Evolutionary conservation across 805 yeast genomes (phyloP).

Genomic region (Candida alai): DNA sequence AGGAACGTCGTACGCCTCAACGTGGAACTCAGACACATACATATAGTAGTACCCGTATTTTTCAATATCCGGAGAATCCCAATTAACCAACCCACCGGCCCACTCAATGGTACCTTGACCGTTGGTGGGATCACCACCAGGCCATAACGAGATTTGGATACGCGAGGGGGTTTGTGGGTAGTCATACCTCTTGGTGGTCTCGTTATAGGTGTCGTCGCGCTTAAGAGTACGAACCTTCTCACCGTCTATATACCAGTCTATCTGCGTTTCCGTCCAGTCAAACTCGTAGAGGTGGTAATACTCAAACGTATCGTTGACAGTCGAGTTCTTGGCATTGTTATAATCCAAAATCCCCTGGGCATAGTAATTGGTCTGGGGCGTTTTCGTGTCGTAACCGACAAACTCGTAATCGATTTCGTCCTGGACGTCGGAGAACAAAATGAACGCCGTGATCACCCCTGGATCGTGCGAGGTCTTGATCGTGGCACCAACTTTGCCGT

Average conservation of each 20-base stretch:
- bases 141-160: constrained; percentile 74
- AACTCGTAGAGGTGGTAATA: constrained; percentile 72
- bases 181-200: constrained; percentile 51
- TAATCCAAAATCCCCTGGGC: constrained; percentile 70
- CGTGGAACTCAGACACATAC: constrained; percentile 52
- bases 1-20: constrained; percentile 76
- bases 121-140: constrained; percentile 58
- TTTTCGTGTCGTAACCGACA: constrained; percentile 67
- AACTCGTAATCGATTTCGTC: constrained; percentile 91
- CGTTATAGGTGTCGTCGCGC: constrained; percentile 58
- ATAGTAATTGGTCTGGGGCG: constrained; percentile 77
- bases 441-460: constrained; percentile 84
- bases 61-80: constrained; percentile 72
- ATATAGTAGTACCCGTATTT: constrained; percentile 82
- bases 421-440: constrained; percentile 76
- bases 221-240: constrained; percentile 58
- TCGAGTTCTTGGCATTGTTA: constrained; percentile 47
- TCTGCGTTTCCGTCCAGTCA: constrained; percentile 75
- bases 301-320: constrained; percentile 52
- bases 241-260: constrained; percentile 76
- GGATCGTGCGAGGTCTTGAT: constrained; percentile 68
- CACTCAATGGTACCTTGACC: constrained; percentile 67
- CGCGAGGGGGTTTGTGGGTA: constrained; percentile 76
- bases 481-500: constrained; percentile 70
- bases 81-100: constrained; percentile 86